These are phyloP conservation scores for Cercospora berteroae DNA, from an alignment of 2,329 filamentous ascomycete species.

Conservation along the genomic window DNA sequence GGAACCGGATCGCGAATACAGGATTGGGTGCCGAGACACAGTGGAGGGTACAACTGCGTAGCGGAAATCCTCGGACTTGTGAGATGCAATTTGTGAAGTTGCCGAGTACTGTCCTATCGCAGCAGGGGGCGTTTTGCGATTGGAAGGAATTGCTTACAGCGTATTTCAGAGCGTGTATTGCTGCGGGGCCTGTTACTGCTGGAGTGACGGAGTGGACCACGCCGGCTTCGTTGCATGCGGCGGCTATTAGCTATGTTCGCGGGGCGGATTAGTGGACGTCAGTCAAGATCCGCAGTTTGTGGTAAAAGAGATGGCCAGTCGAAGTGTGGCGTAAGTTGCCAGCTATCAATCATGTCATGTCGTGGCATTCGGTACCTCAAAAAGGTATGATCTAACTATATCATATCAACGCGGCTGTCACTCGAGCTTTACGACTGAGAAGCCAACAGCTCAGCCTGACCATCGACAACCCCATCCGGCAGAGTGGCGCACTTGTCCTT, in stretches of 20 bases:
- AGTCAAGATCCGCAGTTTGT: slow-evolving; percentile 4
- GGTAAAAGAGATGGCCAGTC: slow-evolving; percentile 3
- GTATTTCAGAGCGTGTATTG: slow-evolving; percentile 17
- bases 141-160: slow-evolving; percentile 30
- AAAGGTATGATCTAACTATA: slow-evolving; percentile 12
- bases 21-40: slow-evolving; percentile 20
- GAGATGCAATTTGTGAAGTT: slow-evolving; percentile 18
- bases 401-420: background rate
- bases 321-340: background rate
- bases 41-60: slow-evolving; percentile 25
- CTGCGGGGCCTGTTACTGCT: background rate
- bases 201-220: slow-evolving; percentile 4
- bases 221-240: slow-evolving; percentile 1
- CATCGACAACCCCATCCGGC: slow-evolving; percentile 44
- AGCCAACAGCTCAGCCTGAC: slow-evolving; percentile 5
- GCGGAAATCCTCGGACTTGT: slow-evolving; percentile 6
- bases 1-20: slow-evolving; percentile 25
- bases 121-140: slow-evolving; percentile 25
- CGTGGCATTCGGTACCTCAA: background rate
- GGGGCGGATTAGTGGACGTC: slow-evolving; percentile 11
- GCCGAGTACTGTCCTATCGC: slow-evolving; percentile 21
- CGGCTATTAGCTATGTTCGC: slow-evolving; percentile 11
- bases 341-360: background rate
- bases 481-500: slow-evolving; percentile 73
- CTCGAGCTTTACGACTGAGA: background rate